phyloP scores from a whole-genome alignment of 768 basidiomycete genomes.

The Krasilnikovozyma curviuscula region DNA sequence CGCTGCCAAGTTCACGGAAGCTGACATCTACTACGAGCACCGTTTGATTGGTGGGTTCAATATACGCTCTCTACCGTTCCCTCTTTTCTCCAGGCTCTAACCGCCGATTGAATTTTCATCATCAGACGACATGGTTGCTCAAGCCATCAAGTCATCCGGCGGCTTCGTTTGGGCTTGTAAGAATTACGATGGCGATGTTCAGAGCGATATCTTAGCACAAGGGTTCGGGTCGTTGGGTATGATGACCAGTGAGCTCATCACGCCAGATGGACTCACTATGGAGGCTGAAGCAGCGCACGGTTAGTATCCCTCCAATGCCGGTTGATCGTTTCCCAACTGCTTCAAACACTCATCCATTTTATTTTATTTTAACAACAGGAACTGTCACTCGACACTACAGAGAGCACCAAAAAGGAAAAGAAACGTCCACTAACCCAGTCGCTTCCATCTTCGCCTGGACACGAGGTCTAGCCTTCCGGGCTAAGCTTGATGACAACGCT shows the following conservation, averaged over 20 bases:
- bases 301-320: slow-evolving; percentile 17
- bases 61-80: not conserved
- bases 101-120: slow-evolving; percentile 40
- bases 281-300: slow-evolving; percentile 96
- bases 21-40: slow-evolving; percentile 80
- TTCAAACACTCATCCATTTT: not conserved
- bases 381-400: slow-evolving; percentile 94
- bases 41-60: slow-evolving; percentile 33
- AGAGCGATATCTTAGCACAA: slow-evolving; percentile 88
- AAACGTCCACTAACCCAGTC: slow-evolving; percentile 96
- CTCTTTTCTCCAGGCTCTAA: slow-evolving; percentile 30
- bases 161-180: slow-evolving; percentile 66
- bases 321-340: not conserved
- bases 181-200: slow-evolving; percentile 54
- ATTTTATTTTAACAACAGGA: slow-evolving; percentile 25
- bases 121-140: slow-evolving; percentile 64
- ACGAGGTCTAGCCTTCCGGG: slow-evolving; percentile 62
- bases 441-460: slow-evolving; percentile 99
- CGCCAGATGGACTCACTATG: slow-evolving; percentile 77
- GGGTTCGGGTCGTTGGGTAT: slow-evolving; percentile 92
- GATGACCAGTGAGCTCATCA: slow-evolving; percentile 81
- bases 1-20: slow-evolving; percentile 46
- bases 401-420: slow-evolving; percentile 87
- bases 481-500: slow-evolving; percentile 72
- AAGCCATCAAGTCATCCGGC: slow-evolving; percentile 86